These are phyloP conservation scores for Carex myosuroides DNA, from an alignment of 176 grass and related monocot genomes.

Conservation along the genomic window DNA sequence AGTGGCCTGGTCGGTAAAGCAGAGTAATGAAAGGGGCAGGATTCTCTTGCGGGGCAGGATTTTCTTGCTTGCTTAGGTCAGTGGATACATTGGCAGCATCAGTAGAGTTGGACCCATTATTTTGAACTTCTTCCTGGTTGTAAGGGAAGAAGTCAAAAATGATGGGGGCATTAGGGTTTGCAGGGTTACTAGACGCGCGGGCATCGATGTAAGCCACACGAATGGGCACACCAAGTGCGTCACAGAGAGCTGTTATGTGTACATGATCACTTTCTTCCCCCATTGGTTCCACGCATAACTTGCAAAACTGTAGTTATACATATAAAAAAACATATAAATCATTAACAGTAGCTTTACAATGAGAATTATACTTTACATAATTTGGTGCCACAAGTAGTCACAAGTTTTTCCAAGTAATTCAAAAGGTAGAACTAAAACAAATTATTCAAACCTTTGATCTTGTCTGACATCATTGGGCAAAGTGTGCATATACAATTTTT, in stretches of 20 bases:
- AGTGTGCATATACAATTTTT: not conserved
- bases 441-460: not conserved
- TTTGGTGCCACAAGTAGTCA: not conserved
- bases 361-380: not conserved
- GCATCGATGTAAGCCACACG: conserved; percentile 77
- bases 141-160: conserved; percentile 61
- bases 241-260: conserved; percentile 78
- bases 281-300: conserved; percentile 82
- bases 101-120: not conserved
- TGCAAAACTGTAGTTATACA: conserved; percentile 69
- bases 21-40: conserved; percentile 50
- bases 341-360: not conserved
- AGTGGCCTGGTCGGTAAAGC: conserved; percentile 90
- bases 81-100: conserved; percentile 20
- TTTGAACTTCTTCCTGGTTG: not conserved
- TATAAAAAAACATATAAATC: not conserved
- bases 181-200: conserved; percentile 25
- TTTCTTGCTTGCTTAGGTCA: not conserved
- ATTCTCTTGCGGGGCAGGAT: not conserved
- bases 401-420: not conserved
- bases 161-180: conserved; percentile 40
- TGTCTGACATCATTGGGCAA: not conserved
- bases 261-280: conserved; percentile 92
- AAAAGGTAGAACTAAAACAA: not conserved
- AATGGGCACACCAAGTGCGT: conserved; percentile 85